These are phyloP conservation scores for Magnolia kwangsiensis DNA, from an alignment of 164 flowering plant genomes.

Conservation along the genomic window DNA sequence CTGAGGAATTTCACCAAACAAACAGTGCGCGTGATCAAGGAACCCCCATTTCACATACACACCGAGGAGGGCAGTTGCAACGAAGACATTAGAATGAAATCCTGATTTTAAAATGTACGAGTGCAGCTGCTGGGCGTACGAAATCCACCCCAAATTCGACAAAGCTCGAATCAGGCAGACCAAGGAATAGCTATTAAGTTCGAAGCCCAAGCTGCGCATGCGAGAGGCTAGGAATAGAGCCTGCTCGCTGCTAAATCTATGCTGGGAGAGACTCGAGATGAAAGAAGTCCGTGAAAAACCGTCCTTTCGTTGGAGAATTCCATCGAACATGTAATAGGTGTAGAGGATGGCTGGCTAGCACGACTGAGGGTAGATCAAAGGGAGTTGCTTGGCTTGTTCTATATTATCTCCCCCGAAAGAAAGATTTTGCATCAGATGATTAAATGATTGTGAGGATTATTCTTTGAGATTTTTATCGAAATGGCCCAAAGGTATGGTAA, in stretches of 20 bases:
- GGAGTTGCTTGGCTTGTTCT: too few species aligned
- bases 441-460: too few species aligned
- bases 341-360: background rate
- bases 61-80: conserved; percentile 40
- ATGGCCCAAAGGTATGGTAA: too few species aligned
- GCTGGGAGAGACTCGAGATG: conserved; percentile 10
- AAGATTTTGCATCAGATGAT: too few species aligned
- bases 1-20: conserved; percentile 61
- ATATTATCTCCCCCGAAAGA: too few species aligned
- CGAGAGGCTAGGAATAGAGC: conserved; percentile 22
- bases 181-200: conserved; percentile 30
- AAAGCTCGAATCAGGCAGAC: conserved; percentile 41
- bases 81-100: conserved; percentile 33
- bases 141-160: conserved; percentile 23
- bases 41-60: conserved; percentile 34
- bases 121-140: conserved; percentile 45
- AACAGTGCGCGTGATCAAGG: conserved; percentile 31
- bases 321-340: background rate
- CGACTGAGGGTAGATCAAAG: too few species aligned
- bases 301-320: conserved; percentile 1
- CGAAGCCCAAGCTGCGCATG: conserved; percentile 17
- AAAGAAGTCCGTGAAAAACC: conserved; percentile 5
- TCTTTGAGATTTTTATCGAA: too few species aligned
- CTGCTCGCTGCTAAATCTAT: conserved; percentile 7
- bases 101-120: conserved; percentile 41